Evolutionary conservation across 148 eudicot genomes (phyloP), one percentile per base, ranked within the genome.

Genomic region (Suaeda aralocaspica): DNA sequence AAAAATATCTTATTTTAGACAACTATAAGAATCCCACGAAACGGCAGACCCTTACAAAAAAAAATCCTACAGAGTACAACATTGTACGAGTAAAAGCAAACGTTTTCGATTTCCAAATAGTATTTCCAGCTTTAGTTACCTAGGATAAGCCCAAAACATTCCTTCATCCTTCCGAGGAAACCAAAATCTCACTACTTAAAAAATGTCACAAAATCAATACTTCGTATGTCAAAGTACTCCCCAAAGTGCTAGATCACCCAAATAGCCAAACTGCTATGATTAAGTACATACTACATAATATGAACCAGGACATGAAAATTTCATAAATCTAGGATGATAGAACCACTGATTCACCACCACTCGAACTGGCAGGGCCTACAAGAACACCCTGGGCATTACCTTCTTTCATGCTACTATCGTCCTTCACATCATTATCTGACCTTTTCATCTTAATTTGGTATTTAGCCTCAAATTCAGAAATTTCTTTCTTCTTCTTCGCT

Each of bases 301-400:
- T 58, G 70, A 29, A 21, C 33, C 24, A 41, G 12, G 24, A 45
- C 33, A 64, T 42, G 42, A 8, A 56, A 36, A 42, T 50, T 30
- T 10, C 4, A 64, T 19, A 24, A 55, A 26, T 7, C 64, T 69
- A 41, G 28, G 4, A 21, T 8, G 18, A 66, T 9, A 29, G 24
- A 26, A 22, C 41, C 76, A 85, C 70, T n/a, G 74, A 80, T 72
- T 82, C 80, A 48, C 58, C 68, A 44, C 74, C 71, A 71, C 86
- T 86, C 48, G 94, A 96, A 68, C 86, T 86, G 52, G 94, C 98
- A 68, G 96, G 78, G 52, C 98, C 96, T 26, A 92, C 98, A 71
- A 92, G 94, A 68, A 92, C 98, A 29, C 98, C 98, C 73, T 92
- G 98, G 2, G 98, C 89, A 29, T 85, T 74, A 21, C 96, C 94